phyloP scores from a whole-genome alignment of 495 filamentous ascomycete species.

The Penicillium goetzii region DNA sequence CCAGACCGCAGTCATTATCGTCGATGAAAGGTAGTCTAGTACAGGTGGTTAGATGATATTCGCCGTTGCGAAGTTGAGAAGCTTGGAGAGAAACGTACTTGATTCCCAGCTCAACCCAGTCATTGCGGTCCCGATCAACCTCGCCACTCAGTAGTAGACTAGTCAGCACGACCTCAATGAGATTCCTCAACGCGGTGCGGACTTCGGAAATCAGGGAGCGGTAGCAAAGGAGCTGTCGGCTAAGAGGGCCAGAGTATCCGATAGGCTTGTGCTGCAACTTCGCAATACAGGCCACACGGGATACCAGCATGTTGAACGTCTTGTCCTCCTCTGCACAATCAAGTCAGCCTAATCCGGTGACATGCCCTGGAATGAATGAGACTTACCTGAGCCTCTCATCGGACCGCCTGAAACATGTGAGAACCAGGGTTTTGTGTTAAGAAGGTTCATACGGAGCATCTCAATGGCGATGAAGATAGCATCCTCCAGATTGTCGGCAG shows the following conservation, averaged over 20 bases:
- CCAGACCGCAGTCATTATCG: constrained; percentile 81
- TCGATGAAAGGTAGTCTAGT: constrained; percentile 80
- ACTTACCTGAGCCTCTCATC: constrained; percentile 59
- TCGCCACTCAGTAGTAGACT: constrained; percentile 80
- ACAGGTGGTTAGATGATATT: constrained; percentile 42
- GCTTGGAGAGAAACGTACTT: constrained; percentile 56
- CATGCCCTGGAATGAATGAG: background rate
- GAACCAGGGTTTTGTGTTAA: constrained; percentile 68
- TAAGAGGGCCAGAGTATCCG: constrained; percentile 93
- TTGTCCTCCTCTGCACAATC: constrained; percentile 60
- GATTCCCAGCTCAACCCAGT: constrained; percentile 71
- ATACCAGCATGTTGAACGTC: constrained; percentile 74
- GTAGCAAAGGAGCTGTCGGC: constrained; percentile 84
- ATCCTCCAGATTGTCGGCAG: constrained; percentile 59
- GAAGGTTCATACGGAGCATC: constrained; percentile 71
- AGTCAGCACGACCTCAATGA: constrained; percentile 79
- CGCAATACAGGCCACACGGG: constrained; percentile 79
- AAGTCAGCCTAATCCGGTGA: background rate
- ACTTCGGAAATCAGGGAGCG: constrained; percentile 81
- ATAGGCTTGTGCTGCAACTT: constrained; percentile 80
- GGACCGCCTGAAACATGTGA: constrained; percentile 62
- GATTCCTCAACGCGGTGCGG: constrained; percentile 74
- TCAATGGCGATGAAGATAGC: constrained; percentile 78
- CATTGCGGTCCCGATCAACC: constrained; percentile 68
- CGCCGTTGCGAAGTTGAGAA: constrained; percentile 3